Evolutionary conservation across 129 eudicot genomes (phyloP), one percentile per base, ranked within the genome.

Genomic region (Helichrysum umbraculigerum): DNA sequence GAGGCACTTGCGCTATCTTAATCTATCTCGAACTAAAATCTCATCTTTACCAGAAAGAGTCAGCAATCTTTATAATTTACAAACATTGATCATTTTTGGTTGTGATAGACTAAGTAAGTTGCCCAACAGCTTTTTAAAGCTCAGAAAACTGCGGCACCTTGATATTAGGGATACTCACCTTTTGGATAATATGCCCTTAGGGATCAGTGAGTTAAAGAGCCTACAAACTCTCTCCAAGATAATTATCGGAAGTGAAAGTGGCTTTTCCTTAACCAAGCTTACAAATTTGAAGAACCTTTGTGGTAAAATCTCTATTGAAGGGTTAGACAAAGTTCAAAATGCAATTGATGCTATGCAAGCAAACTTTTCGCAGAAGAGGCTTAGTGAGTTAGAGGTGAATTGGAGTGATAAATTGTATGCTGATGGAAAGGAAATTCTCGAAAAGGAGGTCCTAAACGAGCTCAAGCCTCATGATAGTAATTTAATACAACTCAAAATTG

Each of bases 71-170:
- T 68, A 59, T 76, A 71, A 77, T 50, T 80, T 88, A 30, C 76
- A 86, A 50, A 88, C 90, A 28, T 35, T 88, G 66, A 54, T 80
- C 1, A 10, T 81, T 14, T 15, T 57, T 28, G 66, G 80, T 6
- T 88, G 92, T 50, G 16, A 39, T 0, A 6, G 17, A 12, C 35
- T 83, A 44, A 1, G 9, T 17, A 83, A 78, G 77, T 34, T 85
- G 68, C 86, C 87, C 5, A 37, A 77, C 1, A 34, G 21, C 39
- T 17, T 81, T 16, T 66, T 52, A 32, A 42, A 78, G 22, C 67
- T 88, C 16, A 60, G 58, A 3, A 83, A 75, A 52, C 61, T 88
- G 15, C 78, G 84, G 16, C 88, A 85, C 76, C 76, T 85, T 68
- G 86, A 88, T 21, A 78, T 61, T 21, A 54, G 81, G 5, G 59